phyloP scores from a whole-genome alignment of 108 stramenopile genomes.

The Nitzschia putrida region DNA sequence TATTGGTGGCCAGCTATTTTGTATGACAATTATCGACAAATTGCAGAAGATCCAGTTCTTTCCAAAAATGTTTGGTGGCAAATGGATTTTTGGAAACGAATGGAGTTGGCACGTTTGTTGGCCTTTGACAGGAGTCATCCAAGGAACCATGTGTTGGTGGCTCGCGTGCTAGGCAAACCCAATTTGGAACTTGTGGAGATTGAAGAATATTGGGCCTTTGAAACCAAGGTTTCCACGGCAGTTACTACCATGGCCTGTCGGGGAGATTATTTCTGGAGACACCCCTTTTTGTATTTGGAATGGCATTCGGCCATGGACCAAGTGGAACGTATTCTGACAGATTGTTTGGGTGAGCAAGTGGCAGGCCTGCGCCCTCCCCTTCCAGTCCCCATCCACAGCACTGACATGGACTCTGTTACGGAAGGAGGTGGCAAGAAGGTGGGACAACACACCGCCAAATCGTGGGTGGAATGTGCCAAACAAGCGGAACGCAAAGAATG shows the following conservation, averaged over 20 bases:
- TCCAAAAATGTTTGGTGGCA: constrained; percentile 11
- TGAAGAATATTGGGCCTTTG: constrained; percentile 18
- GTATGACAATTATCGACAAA: constrained; percentile 22
- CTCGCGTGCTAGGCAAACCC: constrained; percentile 6
- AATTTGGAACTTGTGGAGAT: constrained; percentile 30
- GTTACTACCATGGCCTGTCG: constrained; percentile 15
- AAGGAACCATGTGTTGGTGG: constrained; percentile 11
- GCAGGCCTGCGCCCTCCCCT: too few relatives aligned
- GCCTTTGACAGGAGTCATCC: neutral
- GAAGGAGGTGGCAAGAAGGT: neutral
- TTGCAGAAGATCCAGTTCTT: neutral
- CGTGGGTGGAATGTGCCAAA: constrained; percentile 19
- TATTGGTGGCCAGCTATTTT: constrained; percentile 37
- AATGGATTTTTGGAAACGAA: neutral
- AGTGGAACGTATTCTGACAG: constrained; percentile 11
- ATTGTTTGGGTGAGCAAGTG: constrained; percentile 17
- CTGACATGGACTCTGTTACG: neutral
- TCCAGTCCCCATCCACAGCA: neutral
- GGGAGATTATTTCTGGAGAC: constrained; percentile 14
- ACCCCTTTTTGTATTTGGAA: constrained; percentile 25
- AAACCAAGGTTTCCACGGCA: constrained; percentile 15
- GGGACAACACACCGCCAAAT: neutral
- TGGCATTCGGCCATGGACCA: constrained; percentile 30
- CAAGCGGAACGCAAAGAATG: constrained; percentile 14
- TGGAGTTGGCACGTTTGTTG: neutral